Evolutionary conservation across 2,329 filamentous ascomycete species (phyloP).

Genomic region (Microdochium bolleyi): DNA sequence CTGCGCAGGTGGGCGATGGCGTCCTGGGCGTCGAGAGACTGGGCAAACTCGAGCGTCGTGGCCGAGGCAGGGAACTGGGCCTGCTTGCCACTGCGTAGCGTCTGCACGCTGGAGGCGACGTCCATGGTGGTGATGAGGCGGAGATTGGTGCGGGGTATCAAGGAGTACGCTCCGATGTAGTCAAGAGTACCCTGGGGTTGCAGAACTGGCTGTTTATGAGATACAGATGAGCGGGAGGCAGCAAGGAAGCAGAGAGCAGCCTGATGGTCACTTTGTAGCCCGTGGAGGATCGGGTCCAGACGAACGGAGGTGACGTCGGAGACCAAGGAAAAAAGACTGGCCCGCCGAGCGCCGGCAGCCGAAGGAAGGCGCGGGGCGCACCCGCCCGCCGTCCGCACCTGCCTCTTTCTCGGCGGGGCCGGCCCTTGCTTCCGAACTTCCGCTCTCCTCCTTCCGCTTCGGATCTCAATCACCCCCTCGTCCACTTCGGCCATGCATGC

Average conservation of each 20-base stretch:
- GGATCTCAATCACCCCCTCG: no score
- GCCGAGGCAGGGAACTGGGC: constrained; percentile 40
- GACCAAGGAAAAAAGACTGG: background rate
- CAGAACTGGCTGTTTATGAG: background rate
- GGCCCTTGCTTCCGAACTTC: background rate
- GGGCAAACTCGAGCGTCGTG: constrained; percentile 38
- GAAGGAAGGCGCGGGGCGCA: background rate
- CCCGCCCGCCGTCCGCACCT: background rate
- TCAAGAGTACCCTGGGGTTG: background rate
- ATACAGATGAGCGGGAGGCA: background rate
- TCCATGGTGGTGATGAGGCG: background rate
- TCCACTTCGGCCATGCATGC: no score
- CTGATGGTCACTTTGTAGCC: background rate
- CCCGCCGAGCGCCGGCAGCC: no score
- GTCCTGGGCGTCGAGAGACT: constrained; percentile 51
- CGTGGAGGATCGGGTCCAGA: background rate
- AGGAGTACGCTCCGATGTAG: no score
- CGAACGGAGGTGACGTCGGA: background rate
- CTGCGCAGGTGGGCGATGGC: constrained; percentile 52
- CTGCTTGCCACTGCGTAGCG: constrained; percentile 17
- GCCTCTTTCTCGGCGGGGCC: background rate
- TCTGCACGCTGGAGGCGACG: background rate
- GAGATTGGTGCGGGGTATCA: background rate
- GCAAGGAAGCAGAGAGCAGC: background rate
- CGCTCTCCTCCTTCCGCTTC: constrained; percentile 1